A percentile compares a stretch with the other conserved stretches of the same genome.
Conservation (phyloP, 352 stramenopile genomes). For the Globisporangium recalcitrans region DNA sequence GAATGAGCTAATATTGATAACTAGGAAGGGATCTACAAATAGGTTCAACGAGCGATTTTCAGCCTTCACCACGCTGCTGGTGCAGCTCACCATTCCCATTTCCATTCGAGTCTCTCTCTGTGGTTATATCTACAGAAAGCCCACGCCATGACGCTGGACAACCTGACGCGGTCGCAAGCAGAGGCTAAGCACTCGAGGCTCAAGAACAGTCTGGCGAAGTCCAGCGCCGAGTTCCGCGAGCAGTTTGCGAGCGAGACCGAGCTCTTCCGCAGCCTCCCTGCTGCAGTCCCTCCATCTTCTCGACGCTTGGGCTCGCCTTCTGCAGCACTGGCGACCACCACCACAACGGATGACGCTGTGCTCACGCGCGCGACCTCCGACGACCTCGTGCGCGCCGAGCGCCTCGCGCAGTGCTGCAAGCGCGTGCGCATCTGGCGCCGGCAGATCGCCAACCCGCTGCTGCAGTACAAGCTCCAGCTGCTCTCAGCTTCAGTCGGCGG, state of each 20-base stretch:
- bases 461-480: slow-evolving; percentile 55
- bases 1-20: slow-evolving; percentile 16
- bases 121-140: background rate
- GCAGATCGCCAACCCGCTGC: slow-evolving; percentile 56
- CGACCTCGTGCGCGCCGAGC: slow-evolving; percentile 52
- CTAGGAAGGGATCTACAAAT: background rate
- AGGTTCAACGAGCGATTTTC: background rate
- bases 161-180: slow-evolving; percentile 46
- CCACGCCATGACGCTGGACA: slow-evolving; percentile 57
- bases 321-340: background rate
- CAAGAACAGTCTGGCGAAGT: slow-evolving; percentile 48
- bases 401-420: slow-evolving; percentile 67
- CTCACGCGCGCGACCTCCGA: slow-evolving; percentile 14
- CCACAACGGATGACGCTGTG: background rate
- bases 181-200: slow-evolving; percentile 49
- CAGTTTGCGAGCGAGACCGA: slow-evolving; percentile 39
- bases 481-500: slow-evolving; percentile 15
- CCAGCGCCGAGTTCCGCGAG: slow-evolving; percentile 40
- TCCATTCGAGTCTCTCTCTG: background rate
- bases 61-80: no score
- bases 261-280: slow-evolving; percentile 43
- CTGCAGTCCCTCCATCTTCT: background rate
- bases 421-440: slow-evolving; percentile 64
- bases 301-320: background rate
- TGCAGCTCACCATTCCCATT: no score